Conservation (phyloP, 495 filamentous ascomycete genomes). For the Lasiosphaeria hispida region DNA sequence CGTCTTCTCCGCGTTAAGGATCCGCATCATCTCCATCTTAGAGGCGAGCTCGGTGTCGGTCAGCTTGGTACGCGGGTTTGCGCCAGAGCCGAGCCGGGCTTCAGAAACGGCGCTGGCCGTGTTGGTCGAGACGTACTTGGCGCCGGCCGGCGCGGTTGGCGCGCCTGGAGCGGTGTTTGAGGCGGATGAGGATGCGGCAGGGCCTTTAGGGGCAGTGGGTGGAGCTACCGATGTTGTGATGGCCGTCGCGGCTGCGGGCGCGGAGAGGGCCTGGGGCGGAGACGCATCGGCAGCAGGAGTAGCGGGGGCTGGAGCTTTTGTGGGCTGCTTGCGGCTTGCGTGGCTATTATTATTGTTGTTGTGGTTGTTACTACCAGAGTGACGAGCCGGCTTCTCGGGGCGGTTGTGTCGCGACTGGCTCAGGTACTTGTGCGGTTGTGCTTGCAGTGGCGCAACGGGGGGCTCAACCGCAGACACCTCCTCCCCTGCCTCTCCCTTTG, state of each 20-base stretch:
- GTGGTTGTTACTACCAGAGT: slow-evolving; percentile 22
- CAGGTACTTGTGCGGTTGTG: slow-evolving; percentile 23
- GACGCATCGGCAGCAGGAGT: not conserved
- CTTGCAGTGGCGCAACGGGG: not conserved
- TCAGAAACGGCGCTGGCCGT: slow-evolving; percentile 31
- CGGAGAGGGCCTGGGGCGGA: not conserved
- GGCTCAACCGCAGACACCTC: not conserved
- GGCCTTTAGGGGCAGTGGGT: slow-evolving; percentile 6
- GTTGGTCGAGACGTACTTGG: slow-evolving; percentile 20
- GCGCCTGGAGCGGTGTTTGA: not conserved
- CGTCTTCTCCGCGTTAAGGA: slow-evolving; percentile 45
- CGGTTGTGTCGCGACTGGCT: slow-evolving; percentile 40
- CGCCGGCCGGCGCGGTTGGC: not conserved
- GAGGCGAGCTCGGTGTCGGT: slow-evolving; percentile 51
- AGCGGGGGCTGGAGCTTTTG: not conserved
- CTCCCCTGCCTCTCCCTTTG: not conserved
- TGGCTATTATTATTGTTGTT: slow-evolving; percentile 5
- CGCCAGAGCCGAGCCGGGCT: slow-evolving; percentile 42
- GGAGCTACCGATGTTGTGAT: slow-evolving; percentile 1
- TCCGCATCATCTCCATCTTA: slow-evolving; percentile 51
- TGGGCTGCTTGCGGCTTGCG: not conserved
- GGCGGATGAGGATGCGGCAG: slow-evolving; percentile 8
- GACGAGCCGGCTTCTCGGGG: slow-evolving; percentile 22
- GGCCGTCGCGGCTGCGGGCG: not conserved
- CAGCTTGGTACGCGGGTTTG: slow-evolving; percentile 50